A percentile compares a stretch with the other conserved stretches of the same genome.
Evolutionary conservation across 2,329 filamentous ascomycete genomes (phyloP).

Genomic region (Epichloe sibirici): DNA sequence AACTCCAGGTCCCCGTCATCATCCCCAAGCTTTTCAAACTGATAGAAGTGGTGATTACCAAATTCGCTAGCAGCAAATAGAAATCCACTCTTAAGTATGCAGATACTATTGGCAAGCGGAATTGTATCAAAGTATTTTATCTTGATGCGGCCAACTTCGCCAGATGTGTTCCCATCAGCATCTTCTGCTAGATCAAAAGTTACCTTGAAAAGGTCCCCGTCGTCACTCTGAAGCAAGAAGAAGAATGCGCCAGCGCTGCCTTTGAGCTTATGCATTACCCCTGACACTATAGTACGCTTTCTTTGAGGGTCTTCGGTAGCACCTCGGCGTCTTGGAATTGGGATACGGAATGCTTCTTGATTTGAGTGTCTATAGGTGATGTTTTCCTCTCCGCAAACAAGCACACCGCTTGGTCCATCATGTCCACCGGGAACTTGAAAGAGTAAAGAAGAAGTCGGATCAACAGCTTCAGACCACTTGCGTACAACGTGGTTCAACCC

Average conservation of each 20-base stretch:
- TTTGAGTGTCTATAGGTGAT: slow-evolving; percentile 97
- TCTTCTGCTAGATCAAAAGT: slow-evolving; percentile 85
- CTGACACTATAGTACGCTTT: slow-evolving; percentile 75
- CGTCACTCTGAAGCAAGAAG: slow-evolving; percentile 87
- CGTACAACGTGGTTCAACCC: slow-evolving; percentile 94
- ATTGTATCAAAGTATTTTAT: slow-evolving; percentile 98
- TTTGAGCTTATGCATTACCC: slow-evolving; percentile 96
- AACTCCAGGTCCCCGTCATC: slow-evolving; percentile 87
- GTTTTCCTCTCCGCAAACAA: slow-evolving; percentile 88
- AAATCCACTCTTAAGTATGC: slow-evolving; percentile 91
- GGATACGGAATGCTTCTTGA: slow-evolving; percentile 75
- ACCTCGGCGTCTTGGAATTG: slow-evolving; percentile 76
- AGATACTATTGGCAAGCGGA: slow-evolving; percentile 72
- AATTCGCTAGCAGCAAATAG: slow-evolving; percentile 86
- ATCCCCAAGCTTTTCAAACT: slow-evolving; percentile 92
- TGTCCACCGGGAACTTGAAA: slow-evolving; percentile 93
- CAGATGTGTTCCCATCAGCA: slow-evolving; percentile 62
- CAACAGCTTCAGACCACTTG: slow-evolving; percentile 90
- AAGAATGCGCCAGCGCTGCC: slow-evolving; percentile 77
- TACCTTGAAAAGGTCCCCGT: slow-evolving; percentile 96
- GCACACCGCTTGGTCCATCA: slow-evolving; percentile 85
- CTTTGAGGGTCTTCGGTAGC: slow-evolving; percentile 84
- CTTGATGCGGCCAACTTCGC: slow-evolving; percentile 70
- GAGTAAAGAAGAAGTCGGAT: slow-evolving; percentile 75
- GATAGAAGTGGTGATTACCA: slow-evolving; percentile 88